These are phyloP conservation scores for Senna siamea DNA, from an alignment of 306 rosid genomes.

Conservation along the genomic window DNA sequence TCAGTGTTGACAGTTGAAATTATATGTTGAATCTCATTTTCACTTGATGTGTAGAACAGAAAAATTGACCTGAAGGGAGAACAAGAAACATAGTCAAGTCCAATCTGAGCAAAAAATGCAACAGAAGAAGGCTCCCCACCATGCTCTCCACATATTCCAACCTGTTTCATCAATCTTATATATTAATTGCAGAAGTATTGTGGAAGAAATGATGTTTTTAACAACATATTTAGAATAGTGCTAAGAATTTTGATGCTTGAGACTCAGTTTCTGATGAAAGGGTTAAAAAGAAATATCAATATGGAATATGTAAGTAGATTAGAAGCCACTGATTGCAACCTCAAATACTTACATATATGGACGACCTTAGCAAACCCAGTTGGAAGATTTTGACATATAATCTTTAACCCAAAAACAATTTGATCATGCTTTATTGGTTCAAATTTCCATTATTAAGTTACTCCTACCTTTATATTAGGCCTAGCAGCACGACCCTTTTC, in stretches of 20 bases:
- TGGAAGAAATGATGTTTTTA: slow-evolving; percentile 9
- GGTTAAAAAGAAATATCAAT: background rate
- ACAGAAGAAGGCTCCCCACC: slow-evolving; percentile 99
- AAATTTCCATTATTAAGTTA: slow-evolving; percentile 10
- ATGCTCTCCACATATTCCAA: slow-evolving; percentile 99
- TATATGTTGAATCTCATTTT: slow-evolving; percentile 10
- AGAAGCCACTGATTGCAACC: background rate
- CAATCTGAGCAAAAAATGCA: slow-evolving; percentile 89
- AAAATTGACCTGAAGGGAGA: slow-evolving; percentile 84
- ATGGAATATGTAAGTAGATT: background rate
- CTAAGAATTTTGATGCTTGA: background rate
- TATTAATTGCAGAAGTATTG: slow-evolving; percentile 9
- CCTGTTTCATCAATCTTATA: slow-evolving; percentile 48
- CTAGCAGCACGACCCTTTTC: slow-evolving; percentile 88
- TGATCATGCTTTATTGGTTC: background rate
- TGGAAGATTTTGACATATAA: background rate
- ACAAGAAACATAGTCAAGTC: slow-evolving; percentile 97
- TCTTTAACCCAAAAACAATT: background rate
- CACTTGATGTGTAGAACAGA: background rate
- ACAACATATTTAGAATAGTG: background rate
- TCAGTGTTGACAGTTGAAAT: slow-evolving; percentile 28
- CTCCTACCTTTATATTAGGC: slow-evolving; percentile 76
- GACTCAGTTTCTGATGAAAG: background rate
- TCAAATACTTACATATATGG: background rate
- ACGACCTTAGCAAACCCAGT: background rate